Percentiles rank a stretch among this genome's conserved stretches.
Evolutionary conservation across 139 green algal species (phyloP).

Genomic region (Gonium pectorale): DNA sequence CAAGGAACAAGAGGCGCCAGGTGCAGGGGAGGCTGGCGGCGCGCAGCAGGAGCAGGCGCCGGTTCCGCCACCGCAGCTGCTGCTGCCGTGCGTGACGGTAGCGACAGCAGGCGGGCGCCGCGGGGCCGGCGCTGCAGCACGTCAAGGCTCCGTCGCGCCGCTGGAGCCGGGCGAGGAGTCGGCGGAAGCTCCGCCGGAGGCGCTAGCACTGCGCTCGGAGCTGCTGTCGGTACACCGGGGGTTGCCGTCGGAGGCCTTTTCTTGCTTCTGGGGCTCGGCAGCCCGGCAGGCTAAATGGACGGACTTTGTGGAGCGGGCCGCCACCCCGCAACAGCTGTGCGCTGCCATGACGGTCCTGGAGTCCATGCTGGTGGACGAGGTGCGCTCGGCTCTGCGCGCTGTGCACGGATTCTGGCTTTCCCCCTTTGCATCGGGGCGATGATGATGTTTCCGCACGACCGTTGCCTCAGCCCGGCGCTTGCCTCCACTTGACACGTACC

Average conservation of each 20-base stretch:
- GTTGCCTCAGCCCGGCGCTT: no score
- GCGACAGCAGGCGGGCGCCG: not conserved
- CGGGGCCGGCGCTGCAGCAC: not conserved
- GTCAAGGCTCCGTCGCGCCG: not conserved
- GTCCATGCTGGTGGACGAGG: constrained; percentile 59
- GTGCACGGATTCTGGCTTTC: no score
- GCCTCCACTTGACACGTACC: no score
- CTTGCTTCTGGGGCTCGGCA: constrained; percentile 51
- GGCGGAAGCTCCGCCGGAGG: constrained; percentile 22
- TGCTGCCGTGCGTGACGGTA: not conserved
- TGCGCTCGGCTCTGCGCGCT: not conserved
- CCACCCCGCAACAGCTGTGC: constrained; percentile 49
- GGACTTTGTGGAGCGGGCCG: constrained; percentile 30
- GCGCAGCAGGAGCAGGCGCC: not conserved
- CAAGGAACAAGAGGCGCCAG: not conserved
- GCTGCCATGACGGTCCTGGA: constrained; percentile 67
- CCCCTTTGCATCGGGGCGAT: no score
- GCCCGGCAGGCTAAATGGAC: constrained; percentile 44
- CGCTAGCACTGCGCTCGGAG: constrained; percentile 39
- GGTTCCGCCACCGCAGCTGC: constrained; percentile 18
- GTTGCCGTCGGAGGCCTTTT: constrained; percentile 43
- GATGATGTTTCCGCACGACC: no score
- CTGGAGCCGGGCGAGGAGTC: not conserved
- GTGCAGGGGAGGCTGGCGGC: not conserved
- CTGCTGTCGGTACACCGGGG: constrained; percentile 34